Conservation (phyloP, 495 filamentous ascomycete species). For the Diplogelasinospora grovesii region DNA sequence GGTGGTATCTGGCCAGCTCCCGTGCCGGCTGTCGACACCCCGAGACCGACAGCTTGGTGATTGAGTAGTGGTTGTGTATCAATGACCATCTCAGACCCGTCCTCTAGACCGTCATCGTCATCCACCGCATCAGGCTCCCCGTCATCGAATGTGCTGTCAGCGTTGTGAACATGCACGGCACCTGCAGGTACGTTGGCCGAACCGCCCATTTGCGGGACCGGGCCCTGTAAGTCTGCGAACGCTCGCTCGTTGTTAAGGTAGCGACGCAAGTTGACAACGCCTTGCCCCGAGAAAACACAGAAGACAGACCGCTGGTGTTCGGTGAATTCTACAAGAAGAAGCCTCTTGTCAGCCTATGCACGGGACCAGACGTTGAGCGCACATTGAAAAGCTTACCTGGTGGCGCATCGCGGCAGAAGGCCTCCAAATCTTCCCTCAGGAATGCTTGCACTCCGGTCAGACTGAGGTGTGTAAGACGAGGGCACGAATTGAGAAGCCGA, state of each 20-base stretch:
- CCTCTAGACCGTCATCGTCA: conserved; percentile 36
- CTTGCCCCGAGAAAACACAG: conserved; percentile 91
- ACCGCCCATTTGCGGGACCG: background rate
- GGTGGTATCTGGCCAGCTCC: conserved; percentile 3
- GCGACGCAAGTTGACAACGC: conserved; percentile 69
- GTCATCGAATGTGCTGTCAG: conserved; percentile 28
- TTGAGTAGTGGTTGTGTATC: conserved; percentile 23
- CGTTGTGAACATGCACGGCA: conserved; percentile 12
- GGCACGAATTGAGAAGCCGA: conserved; percentile 81
- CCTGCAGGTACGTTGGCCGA: background rate
- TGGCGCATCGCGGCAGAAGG: conserved; percentile 82
- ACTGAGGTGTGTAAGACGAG: conserved; percentile 87
- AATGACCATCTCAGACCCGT: conserved; percentile 36
- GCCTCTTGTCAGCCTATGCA: conserved; percentile 27
- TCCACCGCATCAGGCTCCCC: conserved; percentile 30
- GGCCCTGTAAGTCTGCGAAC: conserved; percentile 19
- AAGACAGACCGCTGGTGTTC: conserved; percentile 91
- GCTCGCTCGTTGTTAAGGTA: conserved; percentile 56
- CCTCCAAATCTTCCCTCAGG: conserved; percentile 66
- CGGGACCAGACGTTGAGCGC: background rate
- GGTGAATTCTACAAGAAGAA: conserved; percentile 72
- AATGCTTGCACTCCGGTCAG: conserved; percentile 90
- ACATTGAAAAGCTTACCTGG: conserved; percentile 40
- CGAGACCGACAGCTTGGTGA: conserved; percentile 1
- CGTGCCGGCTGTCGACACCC: background rate